These are phyloP conservation scores for Nannochloropsis limnetica DNA, from an alignment of 352 stramenopile species.

Conservation along the genomic window DNA sequence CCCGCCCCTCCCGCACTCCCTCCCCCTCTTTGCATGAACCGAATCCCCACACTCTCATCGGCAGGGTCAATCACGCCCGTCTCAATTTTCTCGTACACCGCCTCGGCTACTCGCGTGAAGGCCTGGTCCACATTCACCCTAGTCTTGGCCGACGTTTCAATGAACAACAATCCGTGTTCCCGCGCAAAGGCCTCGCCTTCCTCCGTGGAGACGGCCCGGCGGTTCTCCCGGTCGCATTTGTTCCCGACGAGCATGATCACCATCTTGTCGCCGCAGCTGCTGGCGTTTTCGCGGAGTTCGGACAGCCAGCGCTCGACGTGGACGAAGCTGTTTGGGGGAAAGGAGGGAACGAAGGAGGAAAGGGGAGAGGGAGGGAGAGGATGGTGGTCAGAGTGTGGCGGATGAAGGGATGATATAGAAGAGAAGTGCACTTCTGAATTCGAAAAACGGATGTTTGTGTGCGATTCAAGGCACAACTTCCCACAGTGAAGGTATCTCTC, in stretches of 20 bases:
- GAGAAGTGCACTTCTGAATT: no score
- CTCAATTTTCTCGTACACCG: slow-evolving; percentile 18
- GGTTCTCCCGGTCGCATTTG: slow-evolving; percentile 47
- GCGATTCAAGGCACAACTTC: neutral
- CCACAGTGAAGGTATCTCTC: neutral
- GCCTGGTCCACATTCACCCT: slow-evolving; percentile 89
- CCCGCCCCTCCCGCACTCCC: neutral
- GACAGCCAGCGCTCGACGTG: slow-evolving; percentile 46
- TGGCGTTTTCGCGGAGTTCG: slow-evolving; percentile 50
- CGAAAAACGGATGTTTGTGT: no score
- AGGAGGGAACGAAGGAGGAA: neutral
- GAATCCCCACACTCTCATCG: slow-evolving; percentile 10
- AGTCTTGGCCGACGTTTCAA: slow-evolving; percentile 98
- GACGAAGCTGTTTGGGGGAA: slow-evolving; percentile 45
- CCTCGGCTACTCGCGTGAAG: neutral
- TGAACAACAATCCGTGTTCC: slow-evolving; percentile 98
- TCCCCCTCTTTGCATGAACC: slow-evolving; percentile 7
- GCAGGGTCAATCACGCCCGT: slow-evolving; percentile 2
- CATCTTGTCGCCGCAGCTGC: slow-evolving; percentile 45
- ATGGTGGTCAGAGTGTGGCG: neutral
- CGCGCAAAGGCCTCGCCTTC: slow-evolving; percentile 79
- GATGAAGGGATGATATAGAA: neutral
- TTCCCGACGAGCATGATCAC: slow-evolving; percentile 46
- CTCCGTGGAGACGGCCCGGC: slow-evolving; percentile 46
- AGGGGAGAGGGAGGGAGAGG: neutral